Base-by-base conservation (phyloP, 345 rosid species). In the Anastatica hierochuntica region DNA sequence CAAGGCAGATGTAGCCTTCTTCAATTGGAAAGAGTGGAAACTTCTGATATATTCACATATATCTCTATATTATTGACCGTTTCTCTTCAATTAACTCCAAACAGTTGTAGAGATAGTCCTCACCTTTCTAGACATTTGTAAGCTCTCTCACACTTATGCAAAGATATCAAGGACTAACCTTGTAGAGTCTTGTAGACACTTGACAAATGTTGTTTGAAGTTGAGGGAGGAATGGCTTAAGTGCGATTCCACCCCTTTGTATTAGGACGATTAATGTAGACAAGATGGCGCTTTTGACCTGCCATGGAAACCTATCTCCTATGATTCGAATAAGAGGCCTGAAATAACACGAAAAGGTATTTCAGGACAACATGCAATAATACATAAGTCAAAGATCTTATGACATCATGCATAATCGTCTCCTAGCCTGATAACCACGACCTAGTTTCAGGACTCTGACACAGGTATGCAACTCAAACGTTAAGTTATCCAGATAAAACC, bases 281-380 rank as follows among this genome's bases (percentile, higher is more conserved):
- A 92, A 76, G 63, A 92, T 92, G 19, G 96, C 94, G 70, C 94
- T 83, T 76, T 92, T 92, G 67, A 92, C 97, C 74, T 88, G 98
- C 98, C 98, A 92, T 37, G 98, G 96, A 70, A 92, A 92, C 24
- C 95, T 84, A 53, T 92, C 97, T 56, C 98, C 97, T 62, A 92
- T 78, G 62, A 92, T 88, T 45, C 95, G 82, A 60, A 88, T 92
- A 48, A 92, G 96, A 35, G 98, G 98, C 83, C 97, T 88, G 94
- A 67, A 72, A 55, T 23, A 54, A 49, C 63, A 42, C 58, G 2
- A 48, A 31, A 48, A 63, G 29, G 54, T 34, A 13, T 43, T 14
- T 51, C 18, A 66, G 64, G 29, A 27, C 19, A 36, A 30, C 24
- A 43, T 9, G 40, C 8, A 18, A 19, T 23, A 3, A 16, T 19